Percentiles rank a stretch among this genome's conserved stretches.
phyloP scores from a whole-genome alignment of 331 rosid genomes.

The Erythrophleum ivorense region DNA sequence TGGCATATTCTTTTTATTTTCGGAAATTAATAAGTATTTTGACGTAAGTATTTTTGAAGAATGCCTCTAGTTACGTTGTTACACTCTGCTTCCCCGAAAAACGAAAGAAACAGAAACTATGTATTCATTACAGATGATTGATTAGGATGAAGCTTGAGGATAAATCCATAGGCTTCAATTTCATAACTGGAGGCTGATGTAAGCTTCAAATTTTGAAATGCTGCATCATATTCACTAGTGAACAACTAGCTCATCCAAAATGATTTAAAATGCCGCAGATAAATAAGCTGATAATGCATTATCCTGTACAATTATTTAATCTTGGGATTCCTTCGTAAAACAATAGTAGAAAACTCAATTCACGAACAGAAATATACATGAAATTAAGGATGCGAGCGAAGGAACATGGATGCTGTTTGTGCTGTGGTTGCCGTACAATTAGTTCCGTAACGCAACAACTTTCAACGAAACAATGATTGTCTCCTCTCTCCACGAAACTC shows the following conservation, averaged over 20 bases:
- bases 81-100: background rate
- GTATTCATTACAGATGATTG: background rate
- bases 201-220: background rate
- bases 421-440: background rate
- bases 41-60: background rate
- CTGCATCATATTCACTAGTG: background rate
- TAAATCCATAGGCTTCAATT: constrained; percentile 4
- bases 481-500: background rate
- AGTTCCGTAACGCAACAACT: too few relatives aligned
- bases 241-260: background rate
- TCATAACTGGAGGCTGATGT: constrained; percentile 29
- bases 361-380: background rate
- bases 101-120: background rate
- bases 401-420: background rate
- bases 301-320: background rate
- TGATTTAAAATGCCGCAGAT: background rate
- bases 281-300: background rate
- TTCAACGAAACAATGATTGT: background rate
- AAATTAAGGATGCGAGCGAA: background rate
- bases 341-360: background rate
- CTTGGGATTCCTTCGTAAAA: background rate
- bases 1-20: background rate
- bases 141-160: background rate
- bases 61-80: background rate
- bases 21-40: background rate